These are phyloP conservation scores for Clohesyomyces aquaticus DNA, from an alignment of 495 filamentous ascomycete species.

Conservation along the genomic window DNA sequence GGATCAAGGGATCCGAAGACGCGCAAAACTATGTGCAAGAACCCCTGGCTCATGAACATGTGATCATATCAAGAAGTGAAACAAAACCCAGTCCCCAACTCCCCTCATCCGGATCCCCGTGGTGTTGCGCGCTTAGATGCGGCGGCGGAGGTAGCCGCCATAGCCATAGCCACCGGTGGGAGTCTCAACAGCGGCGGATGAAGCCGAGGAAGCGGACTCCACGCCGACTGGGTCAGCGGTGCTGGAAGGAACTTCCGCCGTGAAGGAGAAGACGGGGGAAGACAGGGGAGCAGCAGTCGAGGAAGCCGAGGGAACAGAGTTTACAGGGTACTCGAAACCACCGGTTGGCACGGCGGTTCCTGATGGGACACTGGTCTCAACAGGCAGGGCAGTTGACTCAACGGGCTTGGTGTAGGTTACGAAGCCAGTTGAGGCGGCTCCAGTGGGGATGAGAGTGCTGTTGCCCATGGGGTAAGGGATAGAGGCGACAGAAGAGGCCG, in stretches of 20 bases:
- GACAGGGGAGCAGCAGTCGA: neutral
- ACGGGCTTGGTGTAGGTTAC: constrained; percentile 27
- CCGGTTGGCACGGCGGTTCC: constrained; percentile 5
- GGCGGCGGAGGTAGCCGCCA: constrained; percentile 11
- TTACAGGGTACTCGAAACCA: neutral
- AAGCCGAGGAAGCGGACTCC: neutral
- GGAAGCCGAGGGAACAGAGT: neutral
- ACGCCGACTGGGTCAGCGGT: constrained; percentile 11
- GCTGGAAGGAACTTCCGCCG: constrained; percentile 7
- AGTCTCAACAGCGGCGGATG: constrained; percentile 3
- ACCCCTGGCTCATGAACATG: constrained; percentile 14
- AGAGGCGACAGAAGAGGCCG: neutral
- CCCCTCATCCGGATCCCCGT: neutral
- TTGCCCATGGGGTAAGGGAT: constrained; percentile 31
- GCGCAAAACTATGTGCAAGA: constrained; percentile 17
- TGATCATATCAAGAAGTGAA: neutral
- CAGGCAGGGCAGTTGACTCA: neutral
- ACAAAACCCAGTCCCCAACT: neutral
- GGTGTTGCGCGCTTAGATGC: constrained; percentile 23
- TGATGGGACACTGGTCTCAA: too few species aligned
- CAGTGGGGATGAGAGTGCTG: constrained; percentile 15
- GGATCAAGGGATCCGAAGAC: neutral
- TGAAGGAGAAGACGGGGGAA: constrained; percentile 5
- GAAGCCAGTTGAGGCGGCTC: constrained; percentile 27
- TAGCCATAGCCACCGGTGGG: constrained; percentile 21